Evolutionary conservation across 2,329 filamentous ascomycete species (phyloP).

Genomic region (Botrytis fabae): DNA sequence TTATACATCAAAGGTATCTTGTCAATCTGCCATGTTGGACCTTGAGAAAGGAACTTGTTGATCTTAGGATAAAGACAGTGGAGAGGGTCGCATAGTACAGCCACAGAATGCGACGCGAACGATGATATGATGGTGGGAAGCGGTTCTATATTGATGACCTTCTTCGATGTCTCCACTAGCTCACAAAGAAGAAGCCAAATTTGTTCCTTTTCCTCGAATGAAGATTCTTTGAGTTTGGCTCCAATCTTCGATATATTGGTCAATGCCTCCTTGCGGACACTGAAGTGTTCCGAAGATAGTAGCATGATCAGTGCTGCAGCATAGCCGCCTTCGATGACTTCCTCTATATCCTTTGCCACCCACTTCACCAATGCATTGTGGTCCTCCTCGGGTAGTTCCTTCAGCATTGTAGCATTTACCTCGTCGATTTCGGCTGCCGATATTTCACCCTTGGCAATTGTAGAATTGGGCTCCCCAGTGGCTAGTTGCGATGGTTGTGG

Average conservation of each 20-base stretch:
- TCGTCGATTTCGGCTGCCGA: constrained; percentile 27
- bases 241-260: constrained; percentile 67
- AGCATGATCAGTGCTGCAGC: constrained; percentile 70
- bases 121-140: constrained; percentile 74
- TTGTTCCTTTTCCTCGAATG: constrained; percentile 73
- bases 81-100: constrained; percentile 71
- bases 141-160: constrained; percentile 54
- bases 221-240: constrained; percentile 63
- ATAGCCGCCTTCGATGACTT: constrained; percentile 76
- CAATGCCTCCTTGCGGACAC: constrained; percentile 77
- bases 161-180: constrained; percentile 69
- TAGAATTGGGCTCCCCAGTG: not conserved
- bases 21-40: constrained; percentile 73
- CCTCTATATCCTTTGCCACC: constrained; percentile 74
- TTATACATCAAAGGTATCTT: constrained; percentile 70
- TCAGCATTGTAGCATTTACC: constrained; percentile 27
- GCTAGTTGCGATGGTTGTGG: constrained; percentile 24
- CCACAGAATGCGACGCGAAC: constrained; percentile 70
- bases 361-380: constrained; percentile 60
- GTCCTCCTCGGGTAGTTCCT: constrained; percentile 42
- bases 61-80: constrained; percentile 84
- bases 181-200: constrained; percentile 80
- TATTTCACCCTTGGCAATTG: constrained; percentile 11
- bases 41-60: constrained; percentile 78
- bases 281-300: constrained; percentile 70